A percentile compares a stretch with the other conserved stretches of the same genome.
Evolutionary conservation across 2,329 filamentous ascomycete species (phyloP).

Genomic region (Penicillium concentricum): DNA sequence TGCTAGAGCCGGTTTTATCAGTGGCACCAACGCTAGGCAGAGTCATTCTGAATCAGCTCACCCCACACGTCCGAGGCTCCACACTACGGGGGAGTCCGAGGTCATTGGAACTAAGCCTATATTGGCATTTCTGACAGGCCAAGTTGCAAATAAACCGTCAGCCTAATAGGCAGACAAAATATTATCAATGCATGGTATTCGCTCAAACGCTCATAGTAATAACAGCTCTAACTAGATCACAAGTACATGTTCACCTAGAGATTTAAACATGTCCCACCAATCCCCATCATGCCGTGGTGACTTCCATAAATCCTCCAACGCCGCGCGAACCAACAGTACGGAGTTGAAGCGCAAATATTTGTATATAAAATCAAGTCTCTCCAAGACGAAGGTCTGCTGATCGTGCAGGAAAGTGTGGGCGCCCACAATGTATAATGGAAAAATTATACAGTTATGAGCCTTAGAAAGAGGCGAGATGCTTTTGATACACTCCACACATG

Average conservation of each 20-base stretch:
- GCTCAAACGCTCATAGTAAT: background rate
- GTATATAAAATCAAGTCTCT: constrained; percentile 8
- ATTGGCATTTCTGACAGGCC: background rate
- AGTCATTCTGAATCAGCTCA: background rate
- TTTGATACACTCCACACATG: constrained; percentile 6
- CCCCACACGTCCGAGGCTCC: background rate
- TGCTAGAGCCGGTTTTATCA: background rate
- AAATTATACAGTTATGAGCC: constrained; percentile 14
- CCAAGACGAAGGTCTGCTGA: constrained; percentile 5
- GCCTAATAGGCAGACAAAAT: background rate
- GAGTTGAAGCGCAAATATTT: constrained; percentile 8
- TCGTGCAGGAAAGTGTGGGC: constrained; percentile 8
- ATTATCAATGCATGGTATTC: background rate
- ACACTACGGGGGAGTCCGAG: background rate
- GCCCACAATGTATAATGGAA: constrained; percentile 11
- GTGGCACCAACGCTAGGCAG: background rate
- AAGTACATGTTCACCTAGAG: constrained; percentile 10
- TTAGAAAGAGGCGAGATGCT: constrained; percentile 6
- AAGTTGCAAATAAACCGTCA: background rate
- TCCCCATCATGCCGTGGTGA: constrained; percentile 4
- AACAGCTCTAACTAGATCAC: background rate
- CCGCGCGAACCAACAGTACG: constrained; percentile 3
- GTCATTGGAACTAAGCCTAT: background rate
- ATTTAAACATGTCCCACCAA: constrained; percentile 10
- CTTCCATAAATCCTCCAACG: constrained; percentile 10